Evolutionary conservation across 257 asterid species (phyloP), one percentile per base, ranked within the genome.

Genomic region (Cynanchum wilfordii): DNA sequence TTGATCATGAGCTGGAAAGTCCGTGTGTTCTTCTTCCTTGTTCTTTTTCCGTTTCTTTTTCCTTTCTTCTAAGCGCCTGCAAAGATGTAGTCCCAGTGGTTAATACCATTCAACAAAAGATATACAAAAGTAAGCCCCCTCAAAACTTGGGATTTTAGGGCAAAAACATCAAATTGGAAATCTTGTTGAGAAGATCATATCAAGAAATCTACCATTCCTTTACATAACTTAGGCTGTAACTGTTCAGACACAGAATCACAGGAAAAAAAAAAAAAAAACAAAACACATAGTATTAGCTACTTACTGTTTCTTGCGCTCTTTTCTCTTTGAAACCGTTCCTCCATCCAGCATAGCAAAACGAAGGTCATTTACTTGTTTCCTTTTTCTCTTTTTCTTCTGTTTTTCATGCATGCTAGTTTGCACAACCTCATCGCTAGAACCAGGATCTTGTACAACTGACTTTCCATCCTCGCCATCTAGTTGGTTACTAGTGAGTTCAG

Each of bases 251-350:
- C 5, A 47, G n/a, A 30, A 47, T 30, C 2, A 5, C 25, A 0
- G 33, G 3, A 33, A 51, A 40, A n/a, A 15, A 25, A 62, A 44
- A 3, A 4, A 13, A 0, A 2, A 49, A 12, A 11, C 5, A 50
- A 15, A 50, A 7, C 25, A 30, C 52, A 51, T 1, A 11, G 5
- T 42, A 12, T 25, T 4, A 29, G 68, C 13, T 54, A 13, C 97
- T 86, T 85, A 94, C 99, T 84, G 86, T 72, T 87, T 94, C 86
- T 80, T 89, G 74, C 89, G 97, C 79, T 94, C 97, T 82, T 88
- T 94, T 76, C 90, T 87, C 71, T 79, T 84, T 25, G 93, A 84
- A 78, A 68, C 82, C 65, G 72, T 82, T 36, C 80, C 50, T 50
- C 76, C 80, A 45, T 75, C 91, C 51, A 74, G 29, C 38, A 79